Base-by-base conservation (phyloP, 306 rosid species). In the Inga leiocalycina region DNA sequence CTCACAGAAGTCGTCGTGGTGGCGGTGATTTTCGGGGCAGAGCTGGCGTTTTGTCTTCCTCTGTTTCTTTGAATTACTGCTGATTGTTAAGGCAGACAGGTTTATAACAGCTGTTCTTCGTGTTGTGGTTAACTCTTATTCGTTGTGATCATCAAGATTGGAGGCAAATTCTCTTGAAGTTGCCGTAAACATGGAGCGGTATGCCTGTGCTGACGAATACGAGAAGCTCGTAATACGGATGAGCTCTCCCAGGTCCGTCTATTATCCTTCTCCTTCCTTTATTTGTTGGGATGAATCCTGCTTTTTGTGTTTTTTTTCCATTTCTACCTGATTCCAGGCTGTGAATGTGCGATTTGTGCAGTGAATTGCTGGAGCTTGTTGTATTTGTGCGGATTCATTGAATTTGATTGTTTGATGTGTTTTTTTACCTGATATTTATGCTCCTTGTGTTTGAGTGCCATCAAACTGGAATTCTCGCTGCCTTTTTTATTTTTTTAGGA, bases 181-280 rank as follows among this genome's bases (percentile, higher is more conserved):
- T 44, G 46, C 22, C 20, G 51, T 34, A 76, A 80, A 46, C 22
- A 95, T 96, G 97, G 98, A 93, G 85, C 87, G 94, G 88, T 86
- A 93, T 30, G 90, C 93, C 61, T 83, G 85, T 86, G 82, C 92
- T 69, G 92, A 89, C 54, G 99, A 93, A 82, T 96, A 89, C 75
- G 91, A 94, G 35, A 96, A 93, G 83, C 99, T 96, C 35, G 72
- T 96, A 3, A 85, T 85, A 43, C 84, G 97, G 54, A 93, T 96
- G 97, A 91, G 87, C 89, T 86, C 97, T 19, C 99, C 99, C 5
- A 88, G 95, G 95, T 91, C 45, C 16, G 74, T 71, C 71, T 79
- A 17, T 88, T 70, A n/a, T 7, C 39, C 76, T 68, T 71, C 57
- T 59, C 9, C n/a, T 52, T 59, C 17, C 3, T 52, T 16, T 5